These are phyloP conservation scores for Ramaria rubella DNA, from an alignment of 768 basidiomycete species.

Conservation along the genomic window DNA sequence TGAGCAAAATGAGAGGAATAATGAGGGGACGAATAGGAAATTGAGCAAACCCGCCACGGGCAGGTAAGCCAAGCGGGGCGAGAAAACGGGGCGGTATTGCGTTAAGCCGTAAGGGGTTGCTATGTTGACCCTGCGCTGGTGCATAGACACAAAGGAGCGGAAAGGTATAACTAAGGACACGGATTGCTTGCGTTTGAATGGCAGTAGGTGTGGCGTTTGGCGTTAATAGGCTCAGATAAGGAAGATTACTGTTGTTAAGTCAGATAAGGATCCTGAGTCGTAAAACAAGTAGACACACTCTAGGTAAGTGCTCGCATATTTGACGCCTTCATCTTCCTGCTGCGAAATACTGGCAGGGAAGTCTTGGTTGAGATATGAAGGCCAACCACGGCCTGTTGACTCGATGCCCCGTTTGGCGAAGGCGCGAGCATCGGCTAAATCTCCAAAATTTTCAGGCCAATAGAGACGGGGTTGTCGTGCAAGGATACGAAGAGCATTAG, in stretches of 20 bases:
- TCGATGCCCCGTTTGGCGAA: constrained; percentile 25
- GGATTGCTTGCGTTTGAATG: constrained; percentile 58
- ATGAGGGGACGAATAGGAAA: constrained; percentile 62
- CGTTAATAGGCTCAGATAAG: constrained; percentile 47
- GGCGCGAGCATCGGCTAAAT: constrained; percentile 1
- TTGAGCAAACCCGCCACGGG: constrained; percentile 1
- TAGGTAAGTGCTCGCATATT: constrained; percentile 26
- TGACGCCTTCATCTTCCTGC: constrained; percentile 20
- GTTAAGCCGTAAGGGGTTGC: constrained; percentile 2
- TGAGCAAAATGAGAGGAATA: constrained; percentile 59
- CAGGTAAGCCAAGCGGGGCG: neutral
- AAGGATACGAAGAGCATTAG: constrained; percentile 19
- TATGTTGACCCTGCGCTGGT: constrained; percentile 5
- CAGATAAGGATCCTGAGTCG: constrained; percentile 26
- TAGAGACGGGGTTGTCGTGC: constrained; percentile 13
- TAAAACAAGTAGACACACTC: constrained; percentile 23
- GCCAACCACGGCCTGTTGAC: constrained; percentile 36
- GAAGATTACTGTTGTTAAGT: constrained; percentile 35
- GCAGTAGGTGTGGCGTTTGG: constrained; percentile 44
- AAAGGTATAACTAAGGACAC: constrained; percentile 55
- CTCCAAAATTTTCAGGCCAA: constrained; percentile 10
- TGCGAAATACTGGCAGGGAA: constrained; percentile 22
- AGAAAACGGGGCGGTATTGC: constrained; percentile 28
- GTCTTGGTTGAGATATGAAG: constrained; percentile 34
- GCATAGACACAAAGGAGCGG: constrained; percentile 25